These are phyloP conservation scores for Alternaria sp. DNA, from an alignment of 2,329 filamentous ascomycete genomes.

Conservation along the genomic window DNA sequence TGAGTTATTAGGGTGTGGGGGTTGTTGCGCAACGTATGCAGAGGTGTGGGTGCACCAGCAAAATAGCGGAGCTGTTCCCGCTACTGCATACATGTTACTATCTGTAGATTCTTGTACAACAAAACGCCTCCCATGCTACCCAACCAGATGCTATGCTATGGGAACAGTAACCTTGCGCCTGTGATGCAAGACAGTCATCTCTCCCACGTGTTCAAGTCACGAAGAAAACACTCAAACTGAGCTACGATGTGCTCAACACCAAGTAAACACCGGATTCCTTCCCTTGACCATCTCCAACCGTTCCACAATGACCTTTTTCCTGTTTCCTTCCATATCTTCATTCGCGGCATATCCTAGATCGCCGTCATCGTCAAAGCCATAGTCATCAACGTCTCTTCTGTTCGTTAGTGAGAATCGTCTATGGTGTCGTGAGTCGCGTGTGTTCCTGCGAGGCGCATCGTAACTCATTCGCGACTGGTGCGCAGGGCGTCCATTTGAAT, in stretches of 20 bases:
- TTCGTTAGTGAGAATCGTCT: conserved; percentile 57
- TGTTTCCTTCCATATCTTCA: conserved; percentile 89
- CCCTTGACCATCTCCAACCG: conserved; percentile 94
- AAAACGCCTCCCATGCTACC: conserved; percentile 17
- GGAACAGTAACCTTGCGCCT: conserved; percentile 7
- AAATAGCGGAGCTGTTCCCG: conserved; percentile 3
- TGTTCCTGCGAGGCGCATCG: conserved; percentile 47
- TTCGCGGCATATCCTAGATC: conserved; percentile 95
- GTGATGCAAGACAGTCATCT: conserved; percentile 8
- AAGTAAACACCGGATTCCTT: conserved; percentile 94
- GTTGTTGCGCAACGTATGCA: conserved; percentile 2
- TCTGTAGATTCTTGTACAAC: conserved; percentile 12
- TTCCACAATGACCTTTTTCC: conserved; percentile 96
- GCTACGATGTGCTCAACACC: conserved; percentile 69
- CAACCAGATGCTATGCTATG: conserved; percentile 1
- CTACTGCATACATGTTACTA: conserved; percentile 5
- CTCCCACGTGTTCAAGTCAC: neutral
- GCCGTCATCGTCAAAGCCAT: conserved; percentile 74
- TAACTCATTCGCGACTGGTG: conserved; percentile 53
- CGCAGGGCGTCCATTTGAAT: conserved; percentile 32
- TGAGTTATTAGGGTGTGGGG: neutral
- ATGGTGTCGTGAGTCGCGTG: conserved; percentile 44
- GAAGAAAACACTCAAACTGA: neutral
- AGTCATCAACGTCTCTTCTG: conserved; percentile 61
- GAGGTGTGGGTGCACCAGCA: conserved; percentile 4